These are phyloP conservation scores for Anaeromyces robustus DNA, from an alignment of 192 early-diverging fungal genomes.

Conservation along the genomic window DNA sequence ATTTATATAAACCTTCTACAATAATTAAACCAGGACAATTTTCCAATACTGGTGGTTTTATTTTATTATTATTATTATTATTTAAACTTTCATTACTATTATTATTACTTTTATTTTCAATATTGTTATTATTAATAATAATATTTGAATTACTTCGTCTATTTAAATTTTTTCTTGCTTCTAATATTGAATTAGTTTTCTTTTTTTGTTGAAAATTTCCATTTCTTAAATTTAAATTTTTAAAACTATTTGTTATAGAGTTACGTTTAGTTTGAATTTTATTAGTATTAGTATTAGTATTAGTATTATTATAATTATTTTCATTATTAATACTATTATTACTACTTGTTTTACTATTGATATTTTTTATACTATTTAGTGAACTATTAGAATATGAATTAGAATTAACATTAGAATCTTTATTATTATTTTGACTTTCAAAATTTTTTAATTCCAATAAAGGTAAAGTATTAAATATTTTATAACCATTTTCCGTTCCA, in stretches of 20 bases:
- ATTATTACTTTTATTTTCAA: background rate
- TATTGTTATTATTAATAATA: background rate
- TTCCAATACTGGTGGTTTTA: background rate
- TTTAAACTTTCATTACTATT: too few relatives aligned
- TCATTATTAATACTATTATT: background rate
- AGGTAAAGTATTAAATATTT: background rate
- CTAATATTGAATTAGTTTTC: too few relatives aligned
- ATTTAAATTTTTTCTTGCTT: background rate
- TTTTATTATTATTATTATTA: too few relatives aligned
- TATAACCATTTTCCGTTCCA: background rate
- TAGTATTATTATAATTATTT: background rate
- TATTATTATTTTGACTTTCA: background rate
- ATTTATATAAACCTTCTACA: background rate
- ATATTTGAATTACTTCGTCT: background rate
- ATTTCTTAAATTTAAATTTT: too few relatives aligned
- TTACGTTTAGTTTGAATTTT: too few relatives aligned
- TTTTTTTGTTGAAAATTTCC: too few relatives aligned
- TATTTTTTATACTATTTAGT: too few relatives aligned
- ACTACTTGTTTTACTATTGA: background rate
- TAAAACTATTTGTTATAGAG: too few relatives aligned
- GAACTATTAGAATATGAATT: too few relatives aligned
- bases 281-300: too few relatives aligned
- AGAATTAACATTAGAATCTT: too few relatives aligned
- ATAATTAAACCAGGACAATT: background rate
- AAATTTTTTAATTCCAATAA: background rate